Base-by-base conservation (phyloP, 345 rosid species). In the Aquilaria sinensis region DNA sequence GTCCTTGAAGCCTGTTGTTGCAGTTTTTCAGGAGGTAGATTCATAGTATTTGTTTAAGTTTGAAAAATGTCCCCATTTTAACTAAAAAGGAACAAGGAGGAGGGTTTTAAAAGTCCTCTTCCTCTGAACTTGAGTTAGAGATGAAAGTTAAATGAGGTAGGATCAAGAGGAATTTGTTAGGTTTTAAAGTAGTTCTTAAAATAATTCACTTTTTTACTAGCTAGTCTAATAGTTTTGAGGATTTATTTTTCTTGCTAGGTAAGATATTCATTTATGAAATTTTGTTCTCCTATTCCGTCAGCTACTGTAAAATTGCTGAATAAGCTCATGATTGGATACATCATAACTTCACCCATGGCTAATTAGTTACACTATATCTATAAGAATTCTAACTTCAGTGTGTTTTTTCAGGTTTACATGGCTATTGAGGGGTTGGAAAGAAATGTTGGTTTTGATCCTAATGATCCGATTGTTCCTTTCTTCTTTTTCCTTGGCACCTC, bases 401-500 rank as follows among this genome's bases (percentile, higher is more conserved):
- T 43, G 31, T 51, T 34, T 31, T 56, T 69, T 61, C 75, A 87
- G 95, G 78, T 76, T 56, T 83, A 68, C 37, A 32, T 65, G 65
- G 81, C 80, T 58, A 65, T 88, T 72, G 89, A 80, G 73, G 86
- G 68, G 64, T 60, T 86, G 80, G 97, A 90, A 78, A 85, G 80
- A 78, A 80, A 68, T 63, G 56, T 90, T 45, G 96, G 97, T 55
- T 72, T 90, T 77, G 75, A 90, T 76, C 88, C 99, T 57, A 85
- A 78, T 72, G 99, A 90, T 81, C 99, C 96, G 46, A 30, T 90
- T 57, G 77, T 94, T 72, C 82, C 86, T 50, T 83, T 88, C 63
- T 56, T 78, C 75, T 85, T 88, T 64, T 60, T 85, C 61, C 63
- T 88, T 46, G 89, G 95, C 70, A 76, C 84, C 62, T 79, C 95